Evolutionary conservation across 306 rosid species (phyloP).

Genomic region (Sindora glabra): DNA sequence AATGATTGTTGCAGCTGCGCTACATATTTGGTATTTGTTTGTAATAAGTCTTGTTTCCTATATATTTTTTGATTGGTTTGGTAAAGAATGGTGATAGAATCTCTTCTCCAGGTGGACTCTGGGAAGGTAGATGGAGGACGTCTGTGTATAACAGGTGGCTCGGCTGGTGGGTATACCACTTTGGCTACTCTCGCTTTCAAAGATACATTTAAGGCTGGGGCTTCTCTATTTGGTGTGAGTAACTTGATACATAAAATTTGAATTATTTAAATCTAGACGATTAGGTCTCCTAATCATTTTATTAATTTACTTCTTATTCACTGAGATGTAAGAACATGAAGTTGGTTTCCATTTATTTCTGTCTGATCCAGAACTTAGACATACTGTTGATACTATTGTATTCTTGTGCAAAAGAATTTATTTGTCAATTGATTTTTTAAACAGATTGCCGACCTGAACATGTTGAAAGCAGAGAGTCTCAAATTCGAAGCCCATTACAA

Average conservation of each 20-base stretch:
- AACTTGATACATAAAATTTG: neutral
- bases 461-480: conserved; percentile 72
- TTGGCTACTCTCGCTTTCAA: conserved; percentile 85
- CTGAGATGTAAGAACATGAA: too few species aligned
- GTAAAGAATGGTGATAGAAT: neutral
- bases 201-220: conserved; percentile 75
- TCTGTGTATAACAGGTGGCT: conserved; percentile 82
- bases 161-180: conserved; percentile 98
- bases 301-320: neutral
- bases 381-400: neutral
- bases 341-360: too few species aligned
- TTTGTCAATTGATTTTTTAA: conserved; percentile 14
- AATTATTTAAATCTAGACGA: neutral
- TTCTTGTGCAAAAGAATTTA: conserved; percentile 2
- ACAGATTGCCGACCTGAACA: conserved; percentile 73
- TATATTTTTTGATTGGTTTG: conserved; percentile 1
- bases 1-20: conserved; percentile 95
- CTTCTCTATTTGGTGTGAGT: conserved; percentile 92
- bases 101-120: conserved; percentile 50
- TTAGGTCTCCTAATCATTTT: neutral
- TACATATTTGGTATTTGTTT: conserved; percentile 58
- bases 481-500: conserved; percentile 85
- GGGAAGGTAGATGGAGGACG: conserved; percentile 79
- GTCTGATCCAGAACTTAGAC: neutral
- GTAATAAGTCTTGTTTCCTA: neutral